Conservation (phyloP, 306 rosid genomes). For the Arachis hypogaea region DNA sequence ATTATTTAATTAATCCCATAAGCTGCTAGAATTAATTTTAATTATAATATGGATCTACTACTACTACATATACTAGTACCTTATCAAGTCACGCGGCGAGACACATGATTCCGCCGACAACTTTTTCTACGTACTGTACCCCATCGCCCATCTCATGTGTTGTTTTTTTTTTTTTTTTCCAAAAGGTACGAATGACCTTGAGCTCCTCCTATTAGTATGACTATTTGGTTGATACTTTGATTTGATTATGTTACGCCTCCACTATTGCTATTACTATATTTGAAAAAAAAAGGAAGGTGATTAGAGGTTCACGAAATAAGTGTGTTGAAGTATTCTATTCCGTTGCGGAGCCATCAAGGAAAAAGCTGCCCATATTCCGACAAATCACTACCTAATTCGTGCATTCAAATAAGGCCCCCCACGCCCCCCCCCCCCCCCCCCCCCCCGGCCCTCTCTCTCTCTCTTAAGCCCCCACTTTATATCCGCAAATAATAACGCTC, state of each 20-base stretch:
- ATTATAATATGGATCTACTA: slow-evolving; percentile 31
- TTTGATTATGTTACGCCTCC: too few relatives aligned
- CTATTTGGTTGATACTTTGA: too few relatives aligned
- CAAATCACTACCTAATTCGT: slow-evolving; percentile 39
- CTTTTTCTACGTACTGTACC: slow-evolving; percentile 38
- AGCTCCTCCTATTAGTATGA: too few relatives aligned
- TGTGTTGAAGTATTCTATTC: neutral
- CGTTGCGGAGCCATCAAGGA: slow-evolving; percentile 22
- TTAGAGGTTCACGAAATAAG: slow-evolving; percentile 6
- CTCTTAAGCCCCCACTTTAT: slow-evolving; percentile 15
- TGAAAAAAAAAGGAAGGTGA: too few relatives aligned
- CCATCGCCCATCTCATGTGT: neutral
- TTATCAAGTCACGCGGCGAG: slow-evolving; percentile 45
- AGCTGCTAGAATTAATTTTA: neutral
- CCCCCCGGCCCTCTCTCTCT: too few relatives aligned
- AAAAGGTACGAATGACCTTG: neutral
- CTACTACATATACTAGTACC: too few relatives aligned
- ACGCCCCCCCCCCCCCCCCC: neutral
- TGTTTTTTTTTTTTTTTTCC: too few relatives aligned
- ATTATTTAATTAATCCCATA: neutral
- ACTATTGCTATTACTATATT: too few relatives aligned
- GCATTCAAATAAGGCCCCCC: slow-evolving; percentile 5
- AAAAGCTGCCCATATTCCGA: slow-evolving; percentile 42
- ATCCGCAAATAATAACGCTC: slow-evolving; percentile 26
- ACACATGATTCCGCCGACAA: slow-evolving; percentile 51